phyloP scores from a whole-genome alignment of 345 rosid species.

The Rhodomyrtus tomentosa region DNA sequence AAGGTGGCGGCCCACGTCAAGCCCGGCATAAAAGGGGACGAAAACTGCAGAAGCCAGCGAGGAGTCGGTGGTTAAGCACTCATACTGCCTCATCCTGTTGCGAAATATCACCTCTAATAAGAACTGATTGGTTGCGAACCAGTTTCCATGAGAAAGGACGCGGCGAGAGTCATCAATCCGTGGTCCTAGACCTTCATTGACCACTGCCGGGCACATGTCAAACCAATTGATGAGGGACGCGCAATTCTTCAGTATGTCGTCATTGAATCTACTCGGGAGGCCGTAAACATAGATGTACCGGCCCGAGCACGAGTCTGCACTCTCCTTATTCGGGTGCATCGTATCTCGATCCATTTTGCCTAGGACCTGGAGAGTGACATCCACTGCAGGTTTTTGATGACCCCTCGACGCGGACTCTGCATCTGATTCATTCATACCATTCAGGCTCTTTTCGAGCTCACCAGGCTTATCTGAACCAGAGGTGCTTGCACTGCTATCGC shows the following conservation, averaged over 20 bases:
- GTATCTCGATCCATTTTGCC: neutral
- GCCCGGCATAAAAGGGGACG: slow-evolving; percentile 43
- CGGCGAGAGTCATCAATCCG: neutral
- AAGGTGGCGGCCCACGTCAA: slow-evolving; percentile 31
- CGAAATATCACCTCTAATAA: slow-evolving; percentile 40
- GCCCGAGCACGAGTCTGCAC: slow-evolving; percentile 21
- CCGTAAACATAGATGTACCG: slow-evolving; percentile 32
- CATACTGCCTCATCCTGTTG: slow-evolving; percentile 36
- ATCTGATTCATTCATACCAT: neutral
- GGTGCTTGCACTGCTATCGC: neutral
- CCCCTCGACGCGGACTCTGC: neutral
- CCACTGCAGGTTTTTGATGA: neutral
- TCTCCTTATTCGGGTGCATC: neutral
- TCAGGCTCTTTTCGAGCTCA: neutral
- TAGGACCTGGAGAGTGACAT: neutral
- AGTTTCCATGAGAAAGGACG: slow-evolving; percentile 4
- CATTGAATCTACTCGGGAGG: slow-evolving; percentile 38
- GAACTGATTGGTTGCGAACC: slow-evolving; percentile 50
- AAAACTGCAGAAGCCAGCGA: slow-evolving; percentile 41
- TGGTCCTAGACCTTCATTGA: slow-evolving; percentile 40
- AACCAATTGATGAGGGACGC: slow-evolving; percentile 18
- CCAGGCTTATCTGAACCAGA: neutral
- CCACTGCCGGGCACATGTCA: slow-evolving; percentile 34
- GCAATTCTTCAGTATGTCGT: slow-evolving; percentile 28
- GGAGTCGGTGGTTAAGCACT: slow-evolving; percentile 39